A percentile compares a stretch with the other conserved stretches of the same genome.
These are phyloP conservation scores for Panus rudis DNA, from an alignment of 768 basidiomycete genomes.

Conservation along the genomic window DNA sequence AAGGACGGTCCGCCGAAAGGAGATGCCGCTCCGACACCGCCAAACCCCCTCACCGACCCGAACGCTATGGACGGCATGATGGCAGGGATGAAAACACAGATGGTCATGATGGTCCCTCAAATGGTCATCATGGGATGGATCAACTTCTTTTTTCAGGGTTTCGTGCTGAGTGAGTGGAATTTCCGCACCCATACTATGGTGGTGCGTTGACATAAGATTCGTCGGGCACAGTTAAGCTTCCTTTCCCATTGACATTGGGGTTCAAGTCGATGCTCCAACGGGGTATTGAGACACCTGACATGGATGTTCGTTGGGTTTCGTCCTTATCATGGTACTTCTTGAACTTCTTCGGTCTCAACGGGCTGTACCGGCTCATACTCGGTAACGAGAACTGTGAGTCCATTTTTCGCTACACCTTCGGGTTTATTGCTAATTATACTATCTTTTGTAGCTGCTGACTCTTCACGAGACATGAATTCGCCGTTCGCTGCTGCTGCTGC, in stretches of 20 bases:
- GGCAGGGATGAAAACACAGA: constrained; percentile 98
- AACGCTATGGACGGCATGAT: constrained; percentile 97
- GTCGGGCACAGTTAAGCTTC: constrained; percentile 77
- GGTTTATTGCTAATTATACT: constrained; percentile 7
- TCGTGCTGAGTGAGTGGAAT: constrained; percentile 80
- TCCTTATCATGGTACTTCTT: constrained; percentile 99
- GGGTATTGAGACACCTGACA: constrained; percentile 89
- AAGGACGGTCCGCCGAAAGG: constrained; percentile 74
- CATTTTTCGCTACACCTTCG: background rate
- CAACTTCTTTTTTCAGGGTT: constrained; percentile 98
- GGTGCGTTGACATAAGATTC: constrained; percentile 5
- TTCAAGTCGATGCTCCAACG: constrained; percentile 98
- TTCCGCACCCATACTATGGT: constrained; percentile 1
- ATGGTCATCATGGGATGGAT: constrained; percentile 99
- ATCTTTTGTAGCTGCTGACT: constrained; percentile 57
- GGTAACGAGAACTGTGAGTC: constrained; percentile 81
- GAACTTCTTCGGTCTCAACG: constrained; percentile 97
- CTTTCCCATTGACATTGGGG: constrained; percentile 92
- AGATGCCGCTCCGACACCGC: constrained; percentile 47
- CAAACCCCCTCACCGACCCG: constrained; percentile 86
- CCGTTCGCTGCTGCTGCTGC: constrained; percentile 55
- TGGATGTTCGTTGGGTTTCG: constrained; percentile 99
- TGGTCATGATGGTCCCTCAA: constrained; percentile 98
- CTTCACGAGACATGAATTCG: constrained; percentile 64
- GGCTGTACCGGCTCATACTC: constrained; percentile 88